Evolutionary conservation across 805 yeast species (phyloP), one percentile per base, ranked within the genome.

Genomic region (Lipomyces sp.): DNA sequence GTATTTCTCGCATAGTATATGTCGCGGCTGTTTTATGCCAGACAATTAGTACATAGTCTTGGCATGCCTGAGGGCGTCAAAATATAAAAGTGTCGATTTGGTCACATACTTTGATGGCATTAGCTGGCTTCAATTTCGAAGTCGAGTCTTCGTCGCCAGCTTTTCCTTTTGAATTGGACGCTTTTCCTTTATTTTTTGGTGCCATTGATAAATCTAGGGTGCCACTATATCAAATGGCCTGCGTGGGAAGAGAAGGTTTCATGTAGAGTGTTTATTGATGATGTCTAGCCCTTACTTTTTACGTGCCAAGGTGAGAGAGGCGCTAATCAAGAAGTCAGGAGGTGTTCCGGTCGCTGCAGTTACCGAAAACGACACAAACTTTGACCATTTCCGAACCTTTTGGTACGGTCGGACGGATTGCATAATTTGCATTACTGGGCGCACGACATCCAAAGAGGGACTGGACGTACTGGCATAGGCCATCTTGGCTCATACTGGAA

Each of bases 1-100:
- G 42, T 64, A 56, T 32, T 69, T 69, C 45, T 69, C 72, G 55
- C 72, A 69, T 11, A 69, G 48, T 29, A 69, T 69, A 33, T 69
- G 72, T n/a, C 72, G 64, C 2, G 63, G 30, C 71, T 67, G n/a
- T n/a, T 24, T 24, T 30, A 53, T n/a, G 24, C 24, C 34, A 34
- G 8, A 29, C n/a, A 32, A 35, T 45, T 15, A 61, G 50, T 53
- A n/a, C 29, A 51, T 6, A 5, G 24, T 3, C n/a, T 13, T 51
- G 45, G 42, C 8, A 29, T 15, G 10, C 11, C n/a, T 35, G n/a
- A 51, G 13, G n/a, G 35, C 24, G 48, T 6, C 50, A n/a, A 30
- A n/a, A 24, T 24, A 24, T 29, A 8, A n/a, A 18, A 5, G 33
- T 29, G 53, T 6, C 24, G 55, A 66, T 1, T 4, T 13, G 6